phyloP scores from a whole-genome alignment of 257 asterid species.

The Catharanthus roseus region DNA sequence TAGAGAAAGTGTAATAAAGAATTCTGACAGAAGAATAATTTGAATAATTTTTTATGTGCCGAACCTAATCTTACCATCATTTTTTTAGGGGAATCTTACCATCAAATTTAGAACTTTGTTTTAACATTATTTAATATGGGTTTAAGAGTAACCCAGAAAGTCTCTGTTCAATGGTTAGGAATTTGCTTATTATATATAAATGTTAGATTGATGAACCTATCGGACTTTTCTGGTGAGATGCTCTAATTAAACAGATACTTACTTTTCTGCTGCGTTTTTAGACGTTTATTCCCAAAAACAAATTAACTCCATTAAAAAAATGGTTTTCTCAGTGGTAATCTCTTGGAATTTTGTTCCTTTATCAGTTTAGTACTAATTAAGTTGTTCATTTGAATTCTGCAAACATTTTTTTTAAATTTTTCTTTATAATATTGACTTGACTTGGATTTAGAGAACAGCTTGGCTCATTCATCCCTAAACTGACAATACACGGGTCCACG shows the following conservation, averaged over 20 bases:
- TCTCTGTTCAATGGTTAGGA: constrained; percentile 9
- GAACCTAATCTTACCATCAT: constrained; percentile 12
- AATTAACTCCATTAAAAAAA: neutral
- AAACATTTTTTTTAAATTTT: too few relatives aligned
- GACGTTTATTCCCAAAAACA: neutral
- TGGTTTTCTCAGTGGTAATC: neutral
- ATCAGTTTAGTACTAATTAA: neutral
- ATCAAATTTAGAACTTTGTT: neutral
- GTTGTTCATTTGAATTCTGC: neutral
- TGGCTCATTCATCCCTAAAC: neutral
- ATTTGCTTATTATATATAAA: neutral
- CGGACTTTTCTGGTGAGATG: constrained; percentile 7
- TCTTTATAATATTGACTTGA: neutral
- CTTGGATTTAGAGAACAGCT: neutral
- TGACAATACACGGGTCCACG: neutral
- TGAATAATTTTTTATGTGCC: constrained; percentile 9
- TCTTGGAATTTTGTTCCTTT: neutral
- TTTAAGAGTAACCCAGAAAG: neutral
- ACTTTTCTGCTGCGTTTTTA: neutral
- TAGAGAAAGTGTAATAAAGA: too few relatives aligned
- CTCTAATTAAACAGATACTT: neutral
- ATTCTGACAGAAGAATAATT: too few relatives aligned
- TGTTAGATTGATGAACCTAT: constrained; percentile 3
- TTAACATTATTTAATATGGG: constrained; percentile 5
- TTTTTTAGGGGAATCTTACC: too few relatives aligned